A percentile compares a stretch with the other conserved stretches of the same genome.
These are phyloP conservation scores for Echinochloa phyllopogon DNA, from an alignment of 176 grass and related monocot species.

Conservation along the genomic window DNA sequence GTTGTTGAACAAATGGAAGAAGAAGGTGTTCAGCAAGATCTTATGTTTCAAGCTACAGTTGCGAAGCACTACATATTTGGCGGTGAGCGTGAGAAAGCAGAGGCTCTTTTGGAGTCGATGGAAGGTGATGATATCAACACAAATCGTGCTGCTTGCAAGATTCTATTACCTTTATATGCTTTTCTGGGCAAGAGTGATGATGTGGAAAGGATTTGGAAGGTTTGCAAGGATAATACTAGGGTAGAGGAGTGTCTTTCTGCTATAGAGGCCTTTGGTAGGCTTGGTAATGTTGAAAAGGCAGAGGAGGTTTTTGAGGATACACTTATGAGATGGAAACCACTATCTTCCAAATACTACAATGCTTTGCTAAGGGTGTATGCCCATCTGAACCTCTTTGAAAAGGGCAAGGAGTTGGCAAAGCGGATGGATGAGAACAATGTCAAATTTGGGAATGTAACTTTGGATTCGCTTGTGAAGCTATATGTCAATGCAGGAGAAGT, in stretches of 20 bases:
- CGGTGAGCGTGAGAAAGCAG: constrained; percentile 72
- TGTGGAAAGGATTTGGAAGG: constrained; percentile 69
- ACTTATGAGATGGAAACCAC: constrained; percentile 19
- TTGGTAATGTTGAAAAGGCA: constrained; percentile 58
- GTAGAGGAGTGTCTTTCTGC: constrained; percentile 42
- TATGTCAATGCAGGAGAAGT: constrained; percentile 59
- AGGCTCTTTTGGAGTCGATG: constrained; percentile 53
- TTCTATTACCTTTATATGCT: constrained; percentile 63
- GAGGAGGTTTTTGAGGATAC: constrained; percentile 67
- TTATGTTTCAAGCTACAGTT: constrained; percentile 50
- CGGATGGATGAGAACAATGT: constrained; percentile 51
- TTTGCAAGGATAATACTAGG: constrained; percentile 54
- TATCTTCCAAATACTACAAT: constrained; percentile 48
- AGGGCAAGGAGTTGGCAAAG: constrained; percentile 67
- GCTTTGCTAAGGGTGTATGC: constrained; percentile 69
- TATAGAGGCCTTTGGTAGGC: constrained; percentile 69
- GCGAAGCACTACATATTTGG: constrained; percentile 63
- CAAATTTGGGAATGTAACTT: constrained; percentile 39
- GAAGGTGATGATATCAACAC: constrained; percentile 66
- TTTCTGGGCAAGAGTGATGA: constrained; percentile 61
- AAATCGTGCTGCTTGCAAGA: constrained; percentile 58
- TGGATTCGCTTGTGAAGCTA: constrained; percentile 70
- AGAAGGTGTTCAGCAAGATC: constrained; percentile 63
- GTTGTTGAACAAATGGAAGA: constrained; percentile 61
- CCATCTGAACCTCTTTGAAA: constrained; percentile 55